Conservation (phyloP, 2,329 filamentous ascomycete genomes). For the Bipolaris oryzae region DNA sequence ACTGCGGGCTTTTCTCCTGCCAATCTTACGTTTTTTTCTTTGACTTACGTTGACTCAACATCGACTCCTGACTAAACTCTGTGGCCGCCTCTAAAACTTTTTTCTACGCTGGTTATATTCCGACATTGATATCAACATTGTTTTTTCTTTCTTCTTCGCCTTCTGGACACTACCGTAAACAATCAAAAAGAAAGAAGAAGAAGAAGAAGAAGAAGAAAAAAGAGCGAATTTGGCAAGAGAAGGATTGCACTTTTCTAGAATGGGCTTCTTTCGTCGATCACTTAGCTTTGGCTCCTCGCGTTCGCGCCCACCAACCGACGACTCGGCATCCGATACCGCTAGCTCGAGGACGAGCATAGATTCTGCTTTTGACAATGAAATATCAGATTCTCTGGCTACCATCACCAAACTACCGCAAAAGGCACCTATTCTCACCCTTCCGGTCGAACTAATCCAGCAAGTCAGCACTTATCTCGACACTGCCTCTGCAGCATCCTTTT, state of each 20-base stretch:
- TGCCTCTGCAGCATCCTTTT: conserved; percentile 33
- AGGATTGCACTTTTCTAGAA: not conserved
- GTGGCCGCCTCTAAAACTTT: not conserved
- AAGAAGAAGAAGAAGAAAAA: not conserved
- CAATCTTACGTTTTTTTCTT: not conserved
- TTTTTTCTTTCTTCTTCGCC: no score
- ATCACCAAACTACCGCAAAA: conserved; percentile 8
- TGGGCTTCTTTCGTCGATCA: conserved; percentile 22
- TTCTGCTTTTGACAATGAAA: conserved; percentile 6
- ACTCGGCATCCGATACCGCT: conserved; percentile 10
- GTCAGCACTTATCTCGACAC: conserved; percentile 34
- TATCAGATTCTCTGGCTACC: conserved; percentile 17
- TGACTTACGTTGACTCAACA: not conserved
- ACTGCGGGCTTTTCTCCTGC: no score
- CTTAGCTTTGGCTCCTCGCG: conserved; percentile 21
- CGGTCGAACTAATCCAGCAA: conserved; percentile 40
- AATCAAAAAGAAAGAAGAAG: not conserved
- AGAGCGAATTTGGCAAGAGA: not conserved
- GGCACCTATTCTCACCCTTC: conserved; percentile 30
- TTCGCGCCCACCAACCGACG: conserved; percentile 10
- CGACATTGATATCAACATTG: not conserved
- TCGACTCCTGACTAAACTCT: not conserved
- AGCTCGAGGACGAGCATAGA: conserved; percentile 26
- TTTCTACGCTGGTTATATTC: not conserved
- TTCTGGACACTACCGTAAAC: no score